These are phyloP conservation scores for Exophiala mesophila DNA, from an alignment of 2,329 filamentous ascomycete species.

Conservation along the genomic window DNA sequence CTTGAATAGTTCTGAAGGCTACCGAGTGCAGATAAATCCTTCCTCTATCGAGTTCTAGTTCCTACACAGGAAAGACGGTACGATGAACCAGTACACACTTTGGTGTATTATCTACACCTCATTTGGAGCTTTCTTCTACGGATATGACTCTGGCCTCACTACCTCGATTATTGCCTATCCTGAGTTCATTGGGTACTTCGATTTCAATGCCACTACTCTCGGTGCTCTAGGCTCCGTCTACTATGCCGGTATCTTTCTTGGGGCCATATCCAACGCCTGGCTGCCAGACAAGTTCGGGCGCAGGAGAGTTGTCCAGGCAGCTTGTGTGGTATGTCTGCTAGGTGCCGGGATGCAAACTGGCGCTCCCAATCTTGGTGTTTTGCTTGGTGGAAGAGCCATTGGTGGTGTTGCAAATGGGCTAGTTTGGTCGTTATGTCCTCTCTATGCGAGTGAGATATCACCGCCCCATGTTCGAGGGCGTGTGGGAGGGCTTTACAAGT, in stretches of 20 bases:
- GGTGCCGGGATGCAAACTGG: slow-evolving; percentile 17
- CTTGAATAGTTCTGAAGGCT: too few species aligned
- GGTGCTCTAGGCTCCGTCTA: slow-evolving; percentile 10
- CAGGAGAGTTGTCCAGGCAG: slow-evolving; percentile 13
- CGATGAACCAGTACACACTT: too few species aligned
- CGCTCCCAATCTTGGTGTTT: slow-evolving; percentile 31
- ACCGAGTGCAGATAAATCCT: too few species aligned
- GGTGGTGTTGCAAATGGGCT: slow-evolving; percentile 33
- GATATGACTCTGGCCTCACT: slow-evolving; percentile 15
- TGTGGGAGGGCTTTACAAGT: slow-evolving; percentile 8
- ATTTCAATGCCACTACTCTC: slow-evolving; percentile 11
- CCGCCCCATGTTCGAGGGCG: slow-evolving; percentile 8
- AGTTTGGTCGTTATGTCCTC: slow-evolving; percentile 9
- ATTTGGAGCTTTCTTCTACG: slow-evolving; percentile 16
- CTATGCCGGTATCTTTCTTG: slow-evolving; percentile 11
- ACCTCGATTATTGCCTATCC: slow-evolving; percentile 13
- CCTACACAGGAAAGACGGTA: too few species aligned
- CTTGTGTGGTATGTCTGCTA: slow-evolving; percentile 15
- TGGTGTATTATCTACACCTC: too few species aligned
- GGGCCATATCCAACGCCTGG: too few species aligned
- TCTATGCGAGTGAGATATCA: slow-evolving; percentile 5
- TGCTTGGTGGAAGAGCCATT: slow-evolving; percentile 36
- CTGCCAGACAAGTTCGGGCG: slow-evolving; percentile 19
- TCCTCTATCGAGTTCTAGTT: too few species aligned
- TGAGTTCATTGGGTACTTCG: slow-evolving; percentile 13